Evolutionary conservation across 2,329 filamentous ascomycete genomes (phyloP).

Genomic region (Fusarium piperis): DNA sequence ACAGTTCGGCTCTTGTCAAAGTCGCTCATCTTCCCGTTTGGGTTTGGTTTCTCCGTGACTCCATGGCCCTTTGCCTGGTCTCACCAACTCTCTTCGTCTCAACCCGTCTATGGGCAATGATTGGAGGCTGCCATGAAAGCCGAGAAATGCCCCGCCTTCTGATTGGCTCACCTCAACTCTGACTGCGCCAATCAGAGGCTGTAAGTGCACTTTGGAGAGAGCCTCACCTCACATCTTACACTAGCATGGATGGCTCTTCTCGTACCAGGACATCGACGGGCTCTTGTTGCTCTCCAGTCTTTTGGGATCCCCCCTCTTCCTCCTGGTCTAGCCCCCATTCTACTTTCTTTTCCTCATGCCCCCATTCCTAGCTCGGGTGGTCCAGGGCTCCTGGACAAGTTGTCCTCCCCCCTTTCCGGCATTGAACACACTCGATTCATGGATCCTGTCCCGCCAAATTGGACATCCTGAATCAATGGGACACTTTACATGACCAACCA

Average conservation of each 20-base stretch:
- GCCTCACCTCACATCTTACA: slow-evolving; percentile 48
- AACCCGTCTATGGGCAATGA: slow-evolving; percentile 25
- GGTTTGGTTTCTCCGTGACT: slow-evolving; percentile 37
- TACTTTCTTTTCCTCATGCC: slow-evolving; percentile 18
- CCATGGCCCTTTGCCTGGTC: slow-evolving; percentile 37
- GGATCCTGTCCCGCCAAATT: slow-evolving; percentile 34
- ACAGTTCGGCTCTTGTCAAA: slow-evolving; percentile 26
- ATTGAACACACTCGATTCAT: slow-evolving; percentile 31
- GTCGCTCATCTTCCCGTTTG: slow-evolving; percentile 40
- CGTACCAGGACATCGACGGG: slow-evolving; percentile 38
- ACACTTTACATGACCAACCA: slow-evolving; percentile 43
- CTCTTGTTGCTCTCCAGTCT: slow-evolving; percentile 35
- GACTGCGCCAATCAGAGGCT: slow-evolving; percentile 43
- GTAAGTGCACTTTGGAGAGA: slow-evolving; percentile 44
- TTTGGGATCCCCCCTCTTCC: slow-evolving; percentile 27
- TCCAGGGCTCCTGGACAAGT: slow-evolving; percentile 14
- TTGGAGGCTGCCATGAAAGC: slow-evolving; percentile 19
- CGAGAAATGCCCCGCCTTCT: slow-evolving; percentile 10
- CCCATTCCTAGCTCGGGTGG: slow-evolving; percentile 13
- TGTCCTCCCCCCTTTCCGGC: slow-evolving; percentile 38
- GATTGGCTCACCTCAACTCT: slow-evolving; percentile 11
- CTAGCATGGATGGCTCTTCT: slow-evolving; percentile 43
- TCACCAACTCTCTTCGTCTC: slow-evolving; percentile 28
- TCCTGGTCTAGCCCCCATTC: slow-evolving; percentile 27
- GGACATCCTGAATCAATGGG: slow-evolving; percentile 28